Evolutionary conservation across 2,329 filamentous ascomycete species (phyloP).

Genomic region (Fusarium sp.): DNA sequence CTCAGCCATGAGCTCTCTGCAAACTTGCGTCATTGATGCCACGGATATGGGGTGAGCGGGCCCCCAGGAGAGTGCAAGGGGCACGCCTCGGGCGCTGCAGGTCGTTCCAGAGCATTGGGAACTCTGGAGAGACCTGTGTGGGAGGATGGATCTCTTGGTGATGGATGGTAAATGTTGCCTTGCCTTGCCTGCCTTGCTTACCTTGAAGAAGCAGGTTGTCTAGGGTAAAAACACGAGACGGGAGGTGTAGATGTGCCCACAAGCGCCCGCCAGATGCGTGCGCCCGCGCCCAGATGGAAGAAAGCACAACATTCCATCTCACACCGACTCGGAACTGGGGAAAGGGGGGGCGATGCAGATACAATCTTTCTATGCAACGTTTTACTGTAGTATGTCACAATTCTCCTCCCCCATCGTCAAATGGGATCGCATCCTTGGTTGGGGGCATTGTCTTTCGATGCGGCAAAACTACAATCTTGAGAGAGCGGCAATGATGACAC

Average conservation of each 20-base stretch:
- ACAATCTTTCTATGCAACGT: constrained; percentile 22
- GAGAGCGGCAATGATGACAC: background rate
- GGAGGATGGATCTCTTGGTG: constrained; percentile 7
- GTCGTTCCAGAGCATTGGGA: constrained; percentile 23
- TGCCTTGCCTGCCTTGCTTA: background rate
- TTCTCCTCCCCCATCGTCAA: background rate
- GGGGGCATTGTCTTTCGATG: constrained; percentile 12
- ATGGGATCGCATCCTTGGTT: constrained; percentile 21
- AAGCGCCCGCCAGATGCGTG: constrained; percentile 6
- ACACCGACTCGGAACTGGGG: constrained; percentile 26
- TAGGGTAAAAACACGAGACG: constrained; percentile 14
- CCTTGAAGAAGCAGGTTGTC: background rate
- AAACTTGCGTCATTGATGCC: constrained; percentile 9
- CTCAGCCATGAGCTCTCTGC: constrained; percentile 3
- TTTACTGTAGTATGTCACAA: constrained; percentile 1
- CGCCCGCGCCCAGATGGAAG: constrained; percentile 2
- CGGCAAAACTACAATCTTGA: background rate
- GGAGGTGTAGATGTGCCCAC: constrained; percentile 6
- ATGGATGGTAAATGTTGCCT: background rate
- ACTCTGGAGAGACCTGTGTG: background rate
- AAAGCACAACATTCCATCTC: background rate
- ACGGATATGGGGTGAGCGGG: constrained; percentile 13
- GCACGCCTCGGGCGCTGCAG: constrained; percentile 4
- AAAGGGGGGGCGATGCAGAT: background rate
- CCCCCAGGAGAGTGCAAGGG: constrained; percentile 7